phyloP scores from a whole-genome alignment of 169 alveolate species.

The Cryptosporidium andersoni region DNA sequence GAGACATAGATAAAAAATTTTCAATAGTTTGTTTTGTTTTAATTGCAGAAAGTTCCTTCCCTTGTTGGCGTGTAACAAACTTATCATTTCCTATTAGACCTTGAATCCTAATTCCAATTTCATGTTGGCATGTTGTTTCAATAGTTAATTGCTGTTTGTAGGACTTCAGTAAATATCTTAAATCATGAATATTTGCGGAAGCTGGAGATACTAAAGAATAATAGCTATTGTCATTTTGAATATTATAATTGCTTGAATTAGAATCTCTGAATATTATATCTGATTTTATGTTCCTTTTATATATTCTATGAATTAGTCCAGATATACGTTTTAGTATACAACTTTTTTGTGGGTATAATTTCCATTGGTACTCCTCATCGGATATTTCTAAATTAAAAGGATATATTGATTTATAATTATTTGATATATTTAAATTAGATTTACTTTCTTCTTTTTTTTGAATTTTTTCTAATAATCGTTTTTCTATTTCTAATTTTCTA shows the following conservation, averaged over 20 bases:
- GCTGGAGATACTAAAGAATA: too few relatives aligned
- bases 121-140: conserved; percentile 12
- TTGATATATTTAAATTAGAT: neutral
- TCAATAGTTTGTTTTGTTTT: conserved; percentile 22
- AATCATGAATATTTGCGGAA: neutral
- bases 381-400: too few relatives aligned
- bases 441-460: neutral
- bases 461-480: neutral
- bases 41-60: conserved; percentile 14
- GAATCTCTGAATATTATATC: too few relatives aligned
- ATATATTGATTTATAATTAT: conserved; percentile 4
- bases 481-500: neutral
- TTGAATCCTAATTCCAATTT: conserved; percentile 50
- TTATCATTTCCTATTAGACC: conserved; percentile 15
- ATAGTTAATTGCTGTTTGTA: conserved; percentile 21
- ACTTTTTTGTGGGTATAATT: too few relatives aligned
- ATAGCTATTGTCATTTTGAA: too few relatives aligned
- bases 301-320: too few relatives aligned
- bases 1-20: conserved; percentile 21
- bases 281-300: too few relatives aligned
- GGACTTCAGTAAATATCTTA: conserved; percentile 5
- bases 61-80: conserved; percentile 26
- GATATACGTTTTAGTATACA: too few relatives aligned
- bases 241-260: too few relatives aligned
- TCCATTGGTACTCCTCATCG: too few relatives aligned